Base-by-base conservation (phyloP, 257 asterid genomes). In the Mentha longifolia region DNA sequence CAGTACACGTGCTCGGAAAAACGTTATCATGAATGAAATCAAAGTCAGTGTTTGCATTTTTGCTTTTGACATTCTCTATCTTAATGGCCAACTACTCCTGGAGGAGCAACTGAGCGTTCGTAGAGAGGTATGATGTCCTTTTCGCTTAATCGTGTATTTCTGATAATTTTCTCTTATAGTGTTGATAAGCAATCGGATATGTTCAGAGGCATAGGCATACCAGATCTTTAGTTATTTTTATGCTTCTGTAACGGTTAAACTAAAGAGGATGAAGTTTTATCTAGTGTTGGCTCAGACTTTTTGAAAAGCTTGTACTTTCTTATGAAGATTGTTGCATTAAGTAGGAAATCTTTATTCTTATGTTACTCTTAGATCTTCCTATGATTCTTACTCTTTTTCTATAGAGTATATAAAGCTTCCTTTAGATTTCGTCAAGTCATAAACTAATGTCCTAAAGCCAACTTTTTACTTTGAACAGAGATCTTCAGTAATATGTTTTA, bases 41-140 rank as follows among this genome's bases (percentile, higher is more conserved):
- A 90, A 89, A 85, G 95, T 95, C 77, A 74, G 81, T 3, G 99
- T 95, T 63, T 92, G 95, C 87, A 88, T 92, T 77, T 95, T n/a
- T 82, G 95, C 99, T 45, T 95, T 95, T 71, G 99, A 95, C 74
- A 84, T 92, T 61, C 87, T 95, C 79, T 88, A 88, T 80, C 81
- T 95, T 11, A 82, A 95, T 71, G 97, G 99, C 55, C 88, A 87
- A 78, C 79, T 83, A 75, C 98, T 92, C 83, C 83, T 95, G 54
- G 94, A 88, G 65, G 97, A 89, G 71, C 98, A 92, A 74, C 95
- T 95, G 28, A 72, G 79, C 64, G 81, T 84, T 73, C 98, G 98
- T 60, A 85, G 99, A 77, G 92, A 92, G 96, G 99, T 92, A 88
- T 69, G 50, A 28, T 68, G 42, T 19, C 76, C 64, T 15, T 65